A percentile compares a stretch with the other conserved stretches of the same genome.
Conservation (phyloP, 441 rosid species). For the Adansonia gregorii region DNA sequence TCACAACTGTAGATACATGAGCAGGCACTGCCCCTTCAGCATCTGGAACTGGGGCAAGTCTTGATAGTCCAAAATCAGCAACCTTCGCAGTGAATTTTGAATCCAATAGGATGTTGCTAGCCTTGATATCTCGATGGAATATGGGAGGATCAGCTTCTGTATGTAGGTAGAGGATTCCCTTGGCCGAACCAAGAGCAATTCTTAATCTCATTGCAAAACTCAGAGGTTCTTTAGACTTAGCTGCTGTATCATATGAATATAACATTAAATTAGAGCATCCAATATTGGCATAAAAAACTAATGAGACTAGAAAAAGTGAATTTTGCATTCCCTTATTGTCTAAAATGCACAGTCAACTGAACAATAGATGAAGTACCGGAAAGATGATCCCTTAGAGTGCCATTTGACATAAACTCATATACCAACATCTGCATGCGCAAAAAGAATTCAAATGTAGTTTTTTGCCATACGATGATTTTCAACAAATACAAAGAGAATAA, state of each 20-base stretch:
- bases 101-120: conserved; percentile 89
- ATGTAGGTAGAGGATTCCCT: conserved; percentile 87
- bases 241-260: conserved; percentile 47
- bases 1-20: conserved; percentile 95
- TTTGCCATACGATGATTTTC: conserved; percentile 16
- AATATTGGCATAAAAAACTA: conserved; percentile 13
- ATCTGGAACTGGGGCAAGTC: conserved; percentile 91
- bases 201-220: conserved; percentile 73
- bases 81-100: conserved; percentile 76
- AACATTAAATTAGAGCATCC: conserved; percentile 18
- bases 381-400: conserved; percentile 85
- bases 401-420: conserved; percentile 88
- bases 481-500: not conserved
- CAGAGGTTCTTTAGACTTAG: conserved; percentile 51
- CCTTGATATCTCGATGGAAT: conserved; percentile 95
- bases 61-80: conserved; percentile 97
- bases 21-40: conserved; percentile 67
- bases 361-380: conserved; percentile 56
- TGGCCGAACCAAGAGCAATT: conserved; percentile 79
- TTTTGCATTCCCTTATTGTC: not conserved
- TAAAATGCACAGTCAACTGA: not conserved
- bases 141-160: conserved; percentile 97
- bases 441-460: conserved; percentile 3
- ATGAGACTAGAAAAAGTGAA: not conserved
- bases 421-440: conserved; percentile 75